Evolutionary conservation across 2,329 filamentous ascomycete genomes (phyloP), one percentile per base, ranked within the genome.

Genomic region (Pseudopyrenochaeta lycopersici): DNA sequence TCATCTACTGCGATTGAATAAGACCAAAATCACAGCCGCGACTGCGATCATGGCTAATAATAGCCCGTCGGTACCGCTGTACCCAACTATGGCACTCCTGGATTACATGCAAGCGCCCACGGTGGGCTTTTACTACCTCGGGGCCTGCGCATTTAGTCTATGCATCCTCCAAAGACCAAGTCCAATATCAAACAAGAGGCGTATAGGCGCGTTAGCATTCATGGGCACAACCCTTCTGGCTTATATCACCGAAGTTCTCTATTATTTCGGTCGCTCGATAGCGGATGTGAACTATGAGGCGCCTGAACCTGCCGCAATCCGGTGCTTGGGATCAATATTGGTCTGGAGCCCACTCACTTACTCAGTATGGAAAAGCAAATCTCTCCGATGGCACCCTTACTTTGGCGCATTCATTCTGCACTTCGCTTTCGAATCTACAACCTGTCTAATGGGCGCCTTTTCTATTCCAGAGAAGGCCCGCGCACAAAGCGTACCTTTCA

Each of bases 41-140:
- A 53, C 49, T 15, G 42, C 18, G 20, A 62, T 40, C 30, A 64
- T 67, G 59, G 55, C 55, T 1, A 44, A 31, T 7, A 38, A 57
- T 33, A 30, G 33, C 3, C 41, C 56, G 14, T 40, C 49, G 9
- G 45, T 58, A 31, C 31, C 59, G 20, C 60, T 64, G 18, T 54
- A 56, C 27, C 52, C 65, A 15, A 66, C 66, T 20, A 66, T 70
- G 64, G 56, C 49, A n/a, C 58, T 74, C 4, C 54, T 75, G 30
- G 58, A 71, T 47, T 74, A 75, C 38, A 63, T 71, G 56, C 70
- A 75, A 29, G 72, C 71, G 9, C 72, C 72, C 1, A 48, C 60
- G 0, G 64, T 74, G 2, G 71, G 63, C 11, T 68, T 70, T 43
- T 73, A 70, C 62, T 74, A 64, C 38, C 42, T 73, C 7, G 68